Conservation (phyloP, 2,329 filamentous ascomycete genomes). For the Endoconidiophora polonica region DNA sequence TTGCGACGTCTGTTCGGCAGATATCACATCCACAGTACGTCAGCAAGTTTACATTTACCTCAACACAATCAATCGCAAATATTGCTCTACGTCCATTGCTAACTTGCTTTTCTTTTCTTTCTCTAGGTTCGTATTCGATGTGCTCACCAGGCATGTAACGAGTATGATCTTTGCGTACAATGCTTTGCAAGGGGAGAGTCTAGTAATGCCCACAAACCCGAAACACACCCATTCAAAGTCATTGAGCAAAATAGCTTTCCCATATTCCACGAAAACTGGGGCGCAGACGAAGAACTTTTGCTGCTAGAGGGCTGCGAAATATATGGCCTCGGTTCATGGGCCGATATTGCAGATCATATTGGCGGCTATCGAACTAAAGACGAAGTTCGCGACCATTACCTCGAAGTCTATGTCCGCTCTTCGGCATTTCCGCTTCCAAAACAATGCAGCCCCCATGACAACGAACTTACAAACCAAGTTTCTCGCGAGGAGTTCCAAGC, state of each 20-base stretch:
- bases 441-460: conserved; percentile 69
- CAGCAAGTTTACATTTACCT: conserved; percentile 8
- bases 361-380: conserved; percentile 89
- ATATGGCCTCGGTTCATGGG: conserved; percentile 93
- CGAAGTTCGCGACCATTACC: conserved; percentile 89
- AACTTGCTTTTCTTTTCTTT: neutral
- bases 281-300: conserved; percentile 89
- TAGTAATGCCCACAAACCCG: conserved; percentile 71
- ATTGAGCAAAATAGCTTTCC: conserved; percentile 98
- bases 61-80: neutral
- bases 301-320: conserved; percentile 88
- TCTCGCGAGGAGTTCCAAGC: conserved; percentile 86
- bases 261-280: conserved; percentile 90
- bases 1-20: conserved; percentile 89
- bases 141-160: conserved; percentile 64
- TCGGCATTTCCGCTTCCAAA: conserved; percentile 72
- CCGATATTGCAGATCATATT: conserved; percentile 94
- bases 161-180: conserved; percentile 92
- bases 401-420: conserved; percentile 72
- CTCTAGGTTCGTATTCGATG: conserved; percentile 81
- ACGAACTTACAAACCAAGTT: conserved; percentile 58
- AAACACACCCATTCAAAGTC: conserved; percentile 74
- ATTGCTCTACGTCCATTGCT: neutral
- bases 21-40: conserved; percentile 89
- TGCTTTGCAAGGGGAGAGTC: conserved; percentile 75